Conservation (phyloP, 202 grass and related monocot species). For the Zoysia matrella region DNA sequence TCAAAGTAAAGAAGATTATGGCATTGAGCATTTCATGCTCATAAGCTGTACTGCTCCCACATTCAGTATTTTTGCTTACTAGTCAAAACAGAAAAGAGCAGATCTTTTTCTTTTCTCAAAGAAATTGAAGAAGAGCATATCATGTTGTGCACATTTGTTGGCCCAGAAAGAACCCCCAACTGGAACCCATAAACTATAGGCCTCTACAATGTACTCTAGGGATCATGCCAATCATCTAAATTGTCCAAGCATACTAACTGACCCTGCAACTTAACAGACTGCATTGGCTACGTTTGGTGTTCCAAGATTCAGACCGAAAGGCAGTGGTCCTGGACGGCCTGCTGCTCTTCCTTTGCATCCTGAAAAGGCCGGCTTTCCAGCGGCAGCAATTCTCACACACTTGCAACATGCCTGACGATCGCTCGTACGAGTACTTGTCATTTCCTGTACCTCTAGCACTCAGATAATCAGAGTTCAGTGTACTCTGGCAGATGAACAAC, state of each 20-base stretch:
- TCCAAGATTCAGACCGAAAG: slow-evolving; percentile 55
- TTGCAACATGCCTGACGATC: slow-evolving; percentile 10
- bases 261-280: slow-evolving; percentile 42
- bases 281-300: slow-evolving; percentile 64
- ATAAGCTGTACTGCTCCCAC: neutral
- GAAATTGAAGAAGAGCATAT: neutral
- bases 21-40: too few relatives aligned
- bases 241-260: slow-evolving; percentile 27
- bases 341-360: slow-evolving; percentile 35
- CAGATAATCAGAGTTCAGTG: neutral
- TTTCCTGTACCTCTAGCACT: slow-evolving; percentile 30
- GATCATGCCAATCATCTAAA: slow-evolving; percentile 32
- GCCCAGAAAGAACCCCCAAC: slow-evolving; percentile 33
- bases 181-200: slow-evolving; percentile 26
- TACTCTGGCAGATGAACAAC: too few relatives aligned
- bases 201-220: neutral
- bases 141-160: slow-evolving; percentile 41
- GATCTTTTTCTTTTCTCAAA: neutral
- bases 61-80: slow-evolving; percentile 11
- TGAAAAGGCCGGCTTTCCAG: slow-evolving; percentile 28
- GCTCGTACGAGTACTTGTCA: slow-evolving; percentile 18
- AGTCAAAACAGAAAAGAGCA: slow-evolving; percentile 30
- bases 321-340: slow-evolving; percentile 52
- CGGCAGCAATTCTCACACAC: slow-evolving; percentile 3
- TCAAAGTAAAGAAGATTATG: too few relatives aligned